phyloP scores from a whole-genome alignment of 148 eudicot species.

The Rhododendron mucronatum region DNA sequence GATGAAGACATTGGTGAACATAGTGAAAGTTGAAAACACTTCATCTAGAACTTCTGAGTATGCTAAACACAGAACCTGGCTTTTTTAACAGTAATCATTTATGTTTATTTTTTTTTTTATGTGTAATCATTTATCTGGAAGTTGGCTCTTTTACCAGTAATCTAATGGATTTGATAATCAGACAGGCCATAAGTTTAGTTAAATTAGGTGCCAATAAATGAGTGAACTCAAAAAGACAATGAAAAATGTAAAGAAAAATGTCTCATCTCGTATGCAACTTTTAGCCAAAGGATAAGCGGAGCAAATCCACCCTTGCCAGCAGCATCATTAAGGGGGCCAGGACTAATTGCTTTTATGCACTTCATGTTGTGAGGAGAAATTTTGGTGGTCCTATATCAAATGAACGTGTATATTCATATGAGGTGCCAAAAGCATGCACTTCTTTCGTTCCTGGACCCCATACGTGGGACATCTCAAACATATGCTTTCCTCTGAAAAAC shows the following conservation, averaged over 20 bases:
- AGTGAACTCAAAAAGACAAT: too few species aligned
- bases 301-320: not conserved
- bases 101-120: too few species aligned
- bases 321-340: not conserved
- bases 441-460: not conserved
- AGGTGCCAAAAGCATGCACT: not conserved
- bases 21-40: not conserved
- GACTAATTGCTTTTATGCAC: not conserved
- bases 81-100: not conserved
- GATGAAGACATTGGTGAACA: not conserved
- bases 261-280: not conserved
- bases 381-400: not conserved
- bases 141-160: not conserved
- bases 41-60: not conserved
- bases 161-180: too few species aligned
- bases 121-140: too few species aligned
- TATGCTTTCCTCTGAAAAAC: not conserved
- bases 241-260: too few species aligned
- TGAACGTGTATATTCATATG: not conserved
- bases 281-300: not conserved
- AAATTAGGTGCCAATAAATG: too few species aligned
- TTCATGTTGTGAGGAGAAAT: not conserved
- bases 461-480: not conserved
- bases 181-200: too few species aligned
- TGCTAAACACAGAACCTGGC: not conserved